Evolutionary conservation across 208 protist genomes (phyloP).

Genomic region (Acanthamoeba lenticulata): DNA sequence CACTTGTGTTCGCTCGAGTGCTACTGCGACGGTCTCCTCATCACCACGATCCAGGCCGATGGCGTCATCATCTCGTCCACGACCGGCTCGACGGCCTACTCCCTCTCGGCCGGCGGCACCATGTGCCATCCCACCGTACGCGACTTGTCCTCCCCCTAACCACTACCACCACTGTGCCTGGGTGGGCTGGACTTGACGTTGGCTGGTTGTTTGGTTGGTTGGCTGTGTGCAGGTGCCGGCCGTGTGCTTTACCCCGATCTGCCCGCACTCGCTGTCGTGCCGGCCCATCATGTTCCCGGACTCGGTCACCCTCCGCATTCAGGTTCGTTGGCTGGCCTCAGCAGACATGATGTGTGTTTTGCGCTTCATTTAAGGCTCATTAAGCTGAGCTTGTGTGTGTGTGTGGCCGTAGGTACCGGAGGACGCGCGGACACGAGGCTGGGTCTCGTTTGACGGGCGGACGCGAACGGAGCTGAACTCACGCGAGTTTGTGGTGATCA

Average conservation of each 20-base stretch:
- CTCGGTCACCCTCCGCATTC: conserved; percentile 22
- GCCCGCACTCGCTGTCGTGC: conserved; percentile 58
- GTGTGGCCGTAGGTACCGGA: not conserved
- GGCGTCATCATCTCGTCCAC: conserved; percentile 91
- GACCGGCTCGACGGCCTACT: conserved; percentile 90
- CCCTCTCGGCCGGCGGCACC: conserved; percentile 89
- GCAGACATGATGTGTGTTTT: no score
- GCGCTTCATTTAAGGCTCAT: no score
- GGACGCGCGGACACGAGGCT: not conserved
- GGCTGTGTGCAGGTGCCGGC: conserved; percentile 6
- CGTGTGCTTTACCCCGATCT: conserved; percentile 56
- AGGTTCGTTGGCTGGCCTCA: no score
- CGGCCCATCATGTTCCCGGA: conserved; percentile 61
- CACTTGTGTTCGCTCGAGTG: conserved; percentile 82
- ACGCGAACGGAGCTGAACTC: conserved; percentile 48
- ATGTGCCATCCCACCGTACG: conserved; percentile 89
- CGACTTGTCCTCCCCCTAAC: not conserved
- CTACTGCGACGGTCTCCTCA: conserved; percentile 79
- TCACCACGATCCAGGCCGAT: conserved; percentile 88
- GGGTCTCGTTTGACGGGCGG: conserved; percentile 46
- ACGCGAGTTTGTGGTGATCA: conserved; percentile 43
- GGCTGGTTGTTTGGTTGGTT: no score
- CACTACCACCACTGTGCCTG: no score
- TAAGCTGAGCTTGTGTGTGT: no score
- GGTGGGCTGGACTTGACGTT: no score